Conservation (phyloP, 352 stramenopile genomes). For the Phytophthora aleatoria region DNA sequence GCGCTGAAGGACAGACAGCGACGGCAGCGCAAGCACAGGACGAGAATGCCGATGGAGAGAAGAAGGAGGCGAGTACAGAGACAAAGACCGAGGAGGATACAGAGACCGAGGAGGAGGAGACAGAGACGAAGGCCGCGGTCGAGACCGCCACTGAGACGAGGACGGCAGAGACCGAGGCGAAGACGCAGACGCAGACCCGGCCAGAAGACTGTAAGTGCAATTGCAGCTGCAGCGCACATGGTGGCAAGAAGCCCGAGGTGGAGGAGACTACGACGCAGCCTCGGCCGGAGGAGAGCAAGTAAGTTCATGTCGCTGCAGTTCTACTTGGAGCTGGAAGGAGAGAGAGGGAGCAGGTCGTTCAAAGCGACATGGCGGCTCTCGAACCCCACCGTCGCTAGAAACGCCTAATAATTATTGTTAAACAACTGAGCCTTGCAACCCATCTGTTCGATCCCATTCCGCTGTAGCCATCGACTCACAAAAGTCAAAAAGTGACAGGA, state of each 20-base stretch:
- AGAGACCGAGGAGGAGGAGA: background rate
- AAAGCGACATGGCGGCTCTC: background rate
- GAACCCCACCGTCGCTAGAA: slow-evolving; percentile 1
- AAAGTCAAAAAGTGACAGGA: too few relatives aligned
- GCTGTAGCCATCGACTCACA: slow-evolving; percentile 16
- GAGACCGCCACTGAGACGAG: slow-evolving; percentile 2
- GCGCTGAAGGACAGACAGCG: slow-evolving; percentile 21
- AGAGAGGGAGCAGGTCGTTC: slow-evolving; percentile 3
- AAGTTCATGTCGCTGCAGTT: slow-evolving; percentile 17
- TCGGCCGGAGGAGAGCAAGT: slow-evolving; percentile 20
- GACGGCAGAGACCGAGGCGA: background rate
- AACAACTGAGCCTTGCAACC: slow-evolving; percentile 24
- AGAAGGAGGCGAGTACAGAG: background rate
- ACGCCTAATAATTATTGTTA: slow-evolving; percentile 41
- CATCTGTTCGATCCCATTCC: slow-evolving; percentile 12
- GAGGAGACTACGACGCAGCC: slow-evolving; percentile 33
- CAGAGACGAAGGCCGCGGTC: background rate
- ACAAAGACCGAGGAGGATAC: background rate
- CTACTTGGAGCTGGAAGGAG: slow-evolving; percentile 8
- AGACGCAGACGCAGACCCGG: background rate
- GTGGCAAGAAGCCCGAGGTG: slow-evolving; percentile 18
- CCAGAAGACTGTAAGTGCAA: slow-evolving; percentile 40
- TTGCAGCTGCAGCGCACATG: slow-evolving; percentile 37
- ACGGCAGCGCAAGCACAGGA: slow-evolving; percentile 1
- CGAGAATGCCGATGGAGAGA: slow-evolving; percentile 1